Conservation (phyloP, 306 rosid genomes). For the Glycyrrhiza uralensis region DNA sequence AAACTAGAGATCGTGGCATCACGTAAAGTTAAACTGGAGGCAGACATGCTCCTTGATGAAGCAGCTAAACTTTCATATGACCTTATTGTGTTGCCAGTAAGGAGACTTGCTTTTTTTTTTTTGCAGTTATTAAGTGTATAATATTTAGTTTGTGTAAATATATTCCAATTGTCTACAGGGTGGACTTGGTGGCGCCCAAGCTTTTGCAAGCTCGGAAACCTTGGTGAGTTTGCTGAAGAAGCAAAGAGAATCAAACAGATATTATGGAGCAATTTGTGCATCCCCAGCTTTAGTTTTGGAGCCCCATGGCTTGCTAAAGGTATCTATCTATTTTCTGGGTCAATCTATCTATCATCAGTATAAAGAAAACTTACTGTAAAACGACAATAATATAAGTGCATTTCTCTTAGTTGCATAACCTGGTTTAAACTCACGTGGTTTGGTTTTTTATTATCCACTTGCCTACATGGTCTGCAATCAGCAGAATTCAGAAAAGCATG, state of each 20-base stretch:
- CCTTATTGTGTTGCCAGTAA: slow-evolving; percentile 82
- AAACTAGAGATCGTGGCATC: slow-evolving; percentile 67
- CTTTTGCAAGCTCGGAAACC: slow-evolving; percentile 75
- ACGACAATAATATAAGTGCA: neutral
- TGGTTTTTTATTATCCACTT: neutral
- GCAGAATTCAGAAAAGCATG: neutral
- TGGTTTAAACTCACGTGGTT: neutral
- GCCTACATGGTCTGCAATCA: neutral
- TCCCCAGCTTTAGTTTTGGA: slow-evolving; percentile 90
- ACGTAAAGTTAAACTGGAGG: slow-evolving; percentile 76
- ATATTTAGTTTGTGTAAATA: slow-evolving; percentile 12
- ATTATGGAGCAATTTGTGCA: slow-evolving; percentile 94
- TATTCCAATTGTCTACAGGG: slow-evolving; percentile 53
- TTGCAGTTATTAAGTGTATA: neutral
- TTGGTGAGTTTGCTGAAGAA: slow-evolving; percentile 64
- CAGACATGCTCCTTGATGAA: slow-evolving; percentile 75
- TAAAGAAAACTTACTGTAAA: neutral
- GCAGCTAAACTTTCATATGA: slow-evolving; percentile 71
- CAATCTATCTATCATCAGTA: slow-evolving; percentile 1
- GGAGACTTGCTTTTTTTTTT: slow-evolving; percentile 20
- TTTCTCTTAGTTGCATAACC: neutral
- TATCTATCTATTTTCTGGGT: slow-evolving; percentile 20
- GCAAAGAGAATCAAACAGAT: slow-evolving; percentile 70
- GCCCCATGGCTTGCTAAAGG: slow-evolving; percentile 92
- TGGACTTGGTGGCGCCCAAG: slow-evolving; percentile 94